Conservation (phyloP, 768 basidiomycete genomes). For the Mycena maculata region DNA sequence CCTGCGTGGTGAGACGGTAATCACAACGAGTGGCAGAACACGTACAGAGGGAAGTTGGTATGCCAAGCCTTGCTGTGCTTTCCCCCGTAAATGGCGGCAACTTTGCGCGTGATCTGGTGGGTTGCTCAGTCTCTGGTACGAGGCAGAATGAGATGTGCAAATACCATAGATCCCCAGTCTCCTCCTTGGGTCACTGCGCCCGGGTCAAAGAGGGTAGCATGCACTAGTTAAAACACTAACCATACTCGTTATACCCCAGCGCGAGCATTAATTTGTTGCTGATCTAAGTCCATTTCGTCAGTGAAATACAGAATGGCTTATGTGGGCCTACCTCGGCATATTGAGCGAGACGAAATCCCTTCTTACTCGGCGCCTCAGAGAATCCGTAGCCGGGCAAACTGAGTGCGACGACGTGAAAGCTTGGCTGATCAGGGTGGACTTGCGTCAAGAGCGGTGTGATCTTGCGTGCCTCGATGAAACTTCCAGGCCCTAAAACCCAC, state of each 20-base stretch:
- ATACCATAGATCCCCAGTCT: slow-evolving; percentile 57
- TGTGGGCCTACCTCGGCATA: slow-evolving; percentile 52
- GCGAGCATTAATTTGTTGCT: slow-evolving; percentile 61
- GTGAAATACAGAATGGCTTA: too few relatives aligned
- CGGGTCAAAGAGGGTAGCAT: background rate
- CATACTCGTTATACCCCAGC: slow-evolving; percentile 50
- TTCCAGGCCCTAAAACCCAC: slow-evolving; percentile 55
- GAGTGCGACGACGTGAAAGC: slow-evolving; percentile 57
- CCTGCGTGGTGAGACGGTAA: background rate
- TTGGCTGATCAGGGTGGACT: slow-evolving; percentile 46
- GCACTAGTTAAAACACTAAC: background rate
- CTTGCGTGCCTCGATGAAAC: slow-evolving; percentile 56
- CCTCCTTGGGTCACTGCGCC: slow-evolving; percentile 58
- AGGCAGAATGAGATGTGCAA: slow-evolving; percentile 12
- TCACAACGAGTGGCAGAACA: background rate
- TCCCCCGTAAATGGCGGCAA: slow-evolving; percentile 50
- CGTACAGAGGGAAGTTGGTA: slow-evolving; percentile 54
- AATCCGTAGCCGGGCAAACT: slow-evolving; percentile 61
- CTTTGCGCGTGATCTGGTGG: slow-evolving; percentile 47
- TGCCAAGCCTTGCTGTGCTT: slow-evolving; percentile 60
- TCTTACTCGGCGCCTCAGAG: slow-evolving; percentile 55
- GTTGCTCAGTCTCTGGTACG: background rate
- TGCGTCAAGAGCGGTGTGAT: slow-evolving; percentile 54
- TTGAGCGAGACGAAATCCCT: slow-evolving; percentile 51
- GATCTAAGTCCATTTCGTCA: slow-evolving; percentile 41